Evolutionary conservation across 2,329 filamentous ascomycete species (phyloP), one percentile per base, ranked within the genome.

Genomic region (Teratosphaeria destructans): DNA sequence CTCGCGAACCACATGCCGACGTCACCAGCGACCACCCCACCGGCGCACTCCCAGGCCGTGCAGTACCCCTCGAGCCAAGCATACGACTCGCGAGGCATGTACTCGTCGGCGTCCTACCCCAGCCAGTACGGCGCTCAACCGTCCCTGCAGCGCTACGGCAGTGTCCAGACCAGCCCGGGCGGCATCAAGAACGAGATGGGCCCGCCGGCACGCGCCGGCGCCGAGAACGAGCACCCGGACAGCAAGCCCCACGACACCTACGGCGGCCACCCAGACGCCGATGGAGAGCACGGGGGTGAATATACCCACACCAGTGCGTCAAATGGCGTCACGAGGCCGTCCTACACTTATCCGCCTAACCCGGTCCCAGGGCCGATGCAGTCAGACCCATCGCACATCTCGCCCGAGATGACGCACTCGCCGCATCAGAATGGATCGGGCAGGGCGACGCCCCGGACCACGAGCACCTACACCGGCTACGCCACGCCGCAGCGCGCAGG

Each of bases 141-240:
- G 39, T 78, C 86, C 54, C 84, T 94, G 73, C 85, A 88, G 69
- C 81, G 82, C 49, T 93, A 92, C 67, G 77, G 77, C 23, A 77
- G 78, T 61, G 70, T 82, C 62, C 77, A 79, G 58, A 71, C 81
- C 35, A 82, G 78, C 71, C 81, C 54, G 81, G 78, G 67, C 76
- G 56, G 7, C 67, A 81, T 90, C 62, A 95, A 95, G 79, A 88
- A 80, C 62, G 90, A 95, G 67, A 95, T 96, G 90, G 90, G 87
- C 0, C 90, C 91, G 23, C 90, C 90, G 11, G 83, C 88, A 55
- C 78, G 82, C 53, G 77, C 82, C 43, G 82, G 84, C 56, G 75
- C 81, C 3, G 81, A 86, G 59, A 74, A 76, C 32, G 87, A 90
- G 63, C 80, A 84, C 35, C 85, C 88, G 61, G 78, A 84, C 29